Percentiles rank a stretch among this genome's conserved stretches.
phyloP scores from a whole-genome alignment of 2,329 filamentous ascomycete species.

The Microsporum audouinii region DNA sequence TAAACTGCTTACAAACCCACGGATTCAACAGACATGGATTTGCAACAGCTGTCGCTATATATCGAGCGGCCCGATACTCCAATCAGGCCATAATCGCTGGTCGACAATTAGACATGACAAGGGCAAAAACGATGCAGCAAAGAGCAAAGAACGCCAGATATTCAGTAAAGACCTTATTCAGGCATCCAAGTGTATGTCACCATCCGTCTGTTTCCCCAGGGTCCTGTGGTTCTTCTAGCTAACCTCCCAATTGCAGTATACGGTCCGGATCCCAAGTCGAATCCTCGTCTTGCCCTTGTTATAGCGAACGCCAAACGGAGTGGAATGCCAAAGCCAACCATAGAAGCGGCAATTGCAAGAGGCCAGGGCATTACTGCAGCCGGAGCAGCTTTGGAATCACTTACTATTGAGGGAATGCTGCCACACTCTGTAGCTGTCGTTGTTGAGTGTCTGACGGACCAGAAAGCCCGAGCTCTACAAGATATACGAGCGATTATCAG shows the following conservation, averaged over 20 bases:
- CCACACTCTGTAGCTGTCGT: constrained; percentile 64
- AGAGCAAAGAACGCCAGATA: constrained; percentile 56
- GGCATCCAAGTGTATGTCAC: constrained; percentile 56
- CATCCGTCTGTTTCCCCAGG: not conserved
- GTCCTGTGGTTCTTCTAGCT: not conserved
- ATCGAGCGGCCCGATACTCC: constrained; percentile 33
- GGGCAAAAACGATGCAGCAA: constrained; percentile 64
- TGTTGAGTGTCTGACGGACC: constrained; percentile 77
- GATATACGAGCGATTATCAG: constrained; percentile 64
- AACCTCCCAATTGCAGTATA: constrained; percentile 44
- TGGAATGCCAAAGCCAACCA: constrained; percentile 70
- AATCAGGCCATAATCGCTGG: constrained; percentile 82
- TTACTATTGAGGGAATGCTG: constrained; percentile 71
- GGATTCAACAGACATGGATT: constrained; percentile 9
- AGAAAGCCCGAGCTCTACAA: constrained; percentile 59
- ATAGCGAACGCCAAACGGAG: constrained; percentile 72
- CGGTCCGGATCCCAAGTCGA: constrained; percentile 61
- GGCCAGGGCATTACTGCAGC: constrained; percentile 72
- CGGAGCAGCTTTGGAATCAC: constrained; percentile 62
- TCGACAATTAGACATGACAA: constrained; percentile 95
- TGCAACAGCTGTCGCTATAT: constrained; percentile 36
- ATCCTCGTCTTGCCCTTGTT: constrained; percentile 62
- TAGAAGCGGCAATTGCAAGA: constrained; percentile 75
- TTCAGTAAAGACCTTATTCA: constrained; percentile 63
- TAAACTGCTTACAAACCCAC: not conserved